A percentile compares a stretch with the other conserved stretches of the same genome.
These are phyloP conservation scores for Phytopythium cucurbitacearum DNA, from an alignment of 352 stramenopile species.

Conservation along the genomic window DNA sequence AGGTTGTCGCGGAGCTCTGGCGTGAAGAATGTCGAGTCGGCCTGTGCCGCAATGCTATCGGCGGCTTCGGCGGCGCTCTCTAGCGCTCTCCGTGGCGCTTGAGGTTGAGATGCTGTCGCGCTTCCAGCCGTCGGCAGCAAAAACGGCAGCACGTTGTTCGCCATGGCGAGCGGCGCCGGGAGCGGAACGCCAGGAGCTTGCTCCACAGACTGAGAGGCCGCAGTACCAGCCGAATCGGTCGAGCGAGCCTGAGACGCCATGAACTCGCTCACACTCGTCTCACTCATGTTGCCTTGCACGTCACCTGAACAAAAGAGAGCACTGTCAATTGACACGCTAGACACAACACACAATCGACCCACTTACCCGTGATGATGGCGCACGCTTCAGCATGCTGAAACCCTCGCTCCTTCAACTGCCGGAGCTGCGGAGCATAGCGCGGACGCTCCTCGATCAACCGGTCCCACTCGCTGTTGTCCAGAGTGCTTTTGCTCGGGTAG, in stretches of 20 bases:
- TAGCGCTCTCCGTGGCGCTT: conserved; percentile 4
- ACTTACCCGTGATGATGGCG: conserved; percentile 24
- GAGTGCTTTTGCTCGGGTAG: conserved; percentile 9
- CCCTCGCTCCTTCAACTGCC: conserved; percentile 18
- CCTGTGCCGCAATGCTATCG: background rate
- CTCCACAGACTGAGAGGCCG: background rate
- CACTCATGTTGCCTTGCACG: conserved; percentile 5
- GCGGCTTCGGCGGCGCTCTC: conserved; percentile 2
- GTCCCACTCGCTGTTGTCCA: conserved; percentile 25
- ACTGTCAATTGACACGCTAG: background rate
- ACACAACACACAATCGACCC: background rate
- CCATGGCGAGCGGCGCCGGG: conserved; percentile 17
- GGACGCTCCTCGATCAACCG: conserved; percentile 20
- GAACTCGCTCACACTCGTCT: conserved; percentile 14
- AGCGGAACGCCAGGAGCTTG: background rate
- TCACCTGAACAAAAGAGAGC: conserved; percentile 9
- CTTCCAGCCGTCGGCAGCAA: conserved; percentile 19
- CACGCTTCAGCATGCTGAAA: conserved; percentile 24
- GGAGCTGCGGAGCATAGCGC: conserved; percentile 14
- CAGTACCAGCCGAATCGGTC: background rate
- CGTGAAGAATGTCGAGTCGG: conserved; percentile 14
- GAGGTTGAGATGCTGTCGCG: conserved; percentile 3
- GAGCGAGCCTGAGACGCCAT: conserved; percentile 6
- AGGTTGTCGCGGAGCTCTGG: conserved; percentile 30
- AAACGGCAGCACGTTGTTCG: conserved; percentile 23